Percentiles rank a stretch among this genome's conserved stretches.
These are phyloP conservation scores for Cantharellus anzutake DNA, from an alignment of 768 basidiomycete species.

Conservation along the genomic window DNA sequence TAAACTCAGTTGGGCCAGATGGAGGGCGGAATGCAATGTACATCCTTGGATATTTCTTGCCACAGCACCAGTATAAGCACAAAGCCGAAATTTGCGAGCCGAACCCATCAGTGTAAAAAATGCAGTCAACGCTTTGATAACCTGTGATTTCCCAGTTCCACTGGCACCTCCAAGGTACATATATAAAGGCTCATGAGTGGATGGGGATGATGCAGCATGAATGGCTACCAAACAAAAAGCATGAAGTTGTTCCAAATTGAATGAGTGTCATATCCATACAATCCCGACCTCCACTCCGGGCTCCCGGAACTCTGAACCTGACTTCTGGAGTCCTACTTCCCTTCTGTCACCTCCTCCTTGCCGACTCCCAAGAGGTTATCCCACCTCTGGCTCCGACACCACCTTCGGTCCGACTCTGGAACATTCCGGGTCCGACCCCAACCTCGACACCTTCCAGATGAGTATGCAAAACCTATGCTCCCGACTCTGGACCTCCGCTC, in stretches of 20 bases:
- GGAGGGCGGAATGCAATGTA: constrained; percentile 10
- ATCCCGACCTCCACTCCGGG: no score
- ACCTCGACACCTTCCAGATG: no score
- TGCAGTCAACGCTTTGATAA: constrained; percentile 11
- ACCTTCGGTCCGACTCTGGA: no score
- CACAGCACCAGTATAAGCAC: constrained; percentile 13
- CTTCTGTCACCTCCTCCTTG: no score
- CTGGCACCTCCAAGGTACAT: constrained; percentile 12
- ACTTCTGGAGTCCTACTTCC: no score
- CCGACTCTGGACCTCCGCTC: no score
- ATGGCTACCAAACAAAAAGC: neutral
- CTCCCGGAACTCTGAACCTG: no score
- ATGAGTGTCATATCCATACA: no score
- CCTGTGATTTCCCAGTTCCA: constrained; percentile 13
- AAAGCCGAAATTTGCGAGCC: constrained; percentile 6
- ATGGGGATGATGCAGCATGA: neutral
- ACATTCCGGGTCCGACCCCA: no score
- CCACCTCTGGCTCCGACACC: no score
- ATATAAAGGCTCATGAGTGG: constrained; percentile 8
- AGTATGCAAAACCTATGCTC: no score
- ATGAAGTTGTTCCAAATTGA: neutral
- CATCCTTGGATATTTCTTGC: constrained; percentile 12
- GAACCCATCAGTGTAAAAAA: constrained; percentile 6
- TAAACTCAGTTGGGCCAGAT: neutral
- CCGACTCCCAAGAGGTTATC: no score